Evolutionary conservation across 805 yeast genomes (phyloP), one percentile per base, ranked within the genome.

Genomic region (Spathaspora hagerdaliae): DNA sequence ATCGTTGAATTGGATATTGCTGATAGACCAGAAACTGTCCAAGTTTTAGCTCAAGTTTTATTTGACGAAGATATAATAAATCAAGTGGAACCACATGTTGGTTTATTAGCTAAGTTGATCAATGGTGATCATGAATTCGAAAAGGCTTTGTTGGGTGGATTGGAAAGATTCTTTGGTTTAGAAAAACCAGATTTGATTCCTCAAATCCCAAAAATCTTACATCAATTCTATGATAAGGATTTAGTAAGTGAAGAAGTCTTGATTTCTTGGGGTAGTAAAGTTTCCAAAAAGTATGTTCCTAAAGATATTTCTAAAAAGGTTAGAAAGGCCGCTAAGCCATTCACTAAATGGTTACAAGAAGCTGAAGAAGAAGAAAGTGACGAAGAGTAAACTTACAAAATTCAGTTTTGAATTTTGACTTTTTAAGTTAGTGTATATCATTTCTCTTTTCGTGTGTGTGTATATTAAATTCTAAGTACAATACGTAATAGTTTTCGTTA

Each of bases 291-390:
- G 68, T 94, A 84, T 59, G 97, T 94, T 49, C 87, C 95, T 50
- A 94, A 92, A 73, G 96, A 89, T 39, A 77, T 82, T 31, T 85
- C 95, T 43, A 92, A 92, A 74, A 92, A 87, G 78, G 96, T 91
- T 42, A 87, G 97, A 69, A 87, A 83, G 70, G 94, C 97, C 39
- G 97, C 97, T 50, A 91, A 90, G 71, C 96, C 98, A 29, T 94
- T 94, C 71, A 73, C 94, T 52, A 82, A 85, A 54, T 94, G 99
- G 99, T 80, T 94, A 55, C 84, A 89, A 62, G 91, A 87, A 67
- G 98, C 99, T 49, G 97, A 89, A 56, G 85, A 82, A 63, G 77
- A 78, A 53, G 77, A 78, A 53, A 87, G 81, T 54, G 85, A 81
- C 40, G 88, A 82, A 53, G 88, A 46, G 7, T 31, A 82, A 33